phyloP scores from a whole-genome alignment of 1,139 yeast genomes.

The Geotrichum candidum region DNA sequence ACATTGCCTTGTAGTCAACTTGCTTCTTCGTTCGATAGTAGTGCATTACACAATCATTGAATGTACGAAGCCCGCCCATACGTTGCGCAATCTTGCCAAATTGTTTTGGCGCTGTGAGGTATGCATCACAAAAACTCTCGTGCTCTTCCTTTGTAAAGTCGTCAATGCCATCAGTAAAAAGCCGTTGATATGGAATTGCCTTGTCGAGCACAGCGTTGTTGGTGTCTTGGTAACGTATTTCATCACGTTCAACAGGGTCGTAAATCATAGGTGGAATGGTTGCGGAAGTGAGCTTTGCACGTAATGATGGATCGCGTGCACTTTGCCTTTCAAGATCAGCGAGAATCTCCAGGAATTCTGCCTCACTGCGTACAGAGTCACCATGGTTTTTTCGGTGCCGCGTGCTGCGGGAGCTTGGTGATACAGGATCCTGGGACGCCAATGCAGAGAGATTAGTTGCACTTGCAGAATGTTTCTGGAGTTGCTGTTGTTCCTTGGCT shows the following conservation, averaged over 20 bases:
- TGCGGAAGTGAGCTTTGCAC: conserved; percentile 80
- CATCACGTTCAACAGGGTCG: conserved; percentile 53
- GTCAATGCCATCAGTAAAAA: conserved; percentile 61
- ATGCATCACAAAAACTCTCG: conserved; percentile 73
- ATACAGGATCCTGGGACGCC: neutral
- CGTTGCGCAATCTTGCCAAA: conserved; percentile 81
- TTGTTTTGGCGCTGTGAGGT: conserved; percentile 70
- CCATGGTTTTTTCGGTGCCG: conserved; percentile 47
- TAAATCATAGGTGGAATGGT: conserved; percentile 70
- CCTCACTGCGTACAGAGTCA: conserved; percentile 80
- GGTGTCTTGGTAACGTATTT: conserved; percentile 51
- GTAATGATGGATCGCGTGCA: conserved; percentile 75
- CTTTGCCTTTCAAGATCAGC: conserved; percentile 67
- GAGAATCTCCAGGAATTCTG: conserved; percentile 77
- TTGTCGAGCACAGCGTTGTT: conserved; percentile 70
- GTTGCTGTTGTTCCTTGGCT: conserved; percentile 33
- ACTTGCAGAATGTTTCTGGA: neutral
- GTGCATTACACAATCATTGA: conserved; percentile 86
- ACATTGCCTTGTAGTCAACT: conserved; percentile 68
- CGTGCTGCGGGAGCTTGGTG: conserved; percentile 24
- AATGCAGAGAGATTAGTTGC: neutral
- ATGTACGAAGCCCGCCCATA: conserved; percentile 76
- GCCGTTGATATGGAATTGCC: conserved; percentile 46
- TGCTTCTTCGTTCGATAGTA: conserved; percentile 83
- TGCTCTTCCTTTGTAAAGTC: conserved; percentile 74